Evolutionary conservation across 2,329 filamentous ascomycete genomes (phyloP).

Genomic region (Phoma herbarum): DNA sequence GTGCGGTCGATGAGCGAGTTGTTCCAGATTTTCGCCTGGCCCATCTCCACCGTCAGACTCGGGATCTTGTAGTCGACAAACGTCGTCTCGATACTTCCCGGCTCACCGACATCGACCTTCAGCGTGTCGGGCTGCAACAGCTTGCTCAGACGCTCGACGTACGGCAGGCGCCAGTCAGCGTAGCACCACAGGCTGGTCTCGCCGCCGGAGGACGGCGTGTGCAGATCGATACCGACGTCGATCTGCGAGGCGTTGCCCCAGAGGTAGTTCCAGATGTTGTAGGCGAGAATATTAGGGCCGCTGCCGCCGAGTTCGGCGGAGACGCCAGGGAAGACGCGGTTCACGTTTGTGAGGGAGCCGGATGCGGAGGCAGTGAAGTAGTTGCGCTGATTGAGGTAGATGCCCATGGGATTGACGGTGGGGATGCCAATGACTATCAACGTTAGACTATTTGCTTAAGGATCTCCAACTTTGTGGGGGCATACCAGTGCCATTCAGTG

Average conservation of each 20-base stretch:
- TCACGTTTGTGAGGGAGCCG: constrained; percentile 48
- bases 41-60: constrained; percentile 52
- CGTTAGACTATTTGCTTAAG: constrained; percentile 13
- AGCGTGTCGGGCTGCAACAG: constrained; percentile 52
- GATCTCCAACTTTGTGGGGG: not conserved
- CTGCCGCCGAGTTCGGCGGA: constrained; percentile 38
- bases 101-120: constrained; percentile 52
- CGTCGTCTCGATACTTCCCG: constrained; percentile 52
- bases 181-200: constrained; percentile 53
- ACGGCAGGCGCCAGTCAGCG: constrained; percentile 49
- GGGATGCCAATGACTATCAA: constrained; percentile 49
- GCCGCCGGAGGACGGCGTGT: constrained; percentile 51
- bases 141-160: constrained; percentile 52
- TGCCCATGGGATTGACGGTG: constrained; percentile 52
- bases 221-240: constrained; percentile 51
- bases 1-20: constrained; percentile 47
- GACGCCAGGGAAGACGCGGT: constrained; percentile 47
- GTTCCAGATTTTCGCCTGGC: constrained; percentile 51
- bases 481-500: constrained; percentile 50
- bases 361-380: constrained; percentile 46
- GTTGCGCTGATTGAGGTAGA: constrained; percentile 52
- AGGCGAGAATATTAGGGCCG: constrained; percentile 40
- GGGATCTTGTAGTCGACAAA: constrained; percentile 49
- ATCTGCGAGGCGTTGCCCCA: constrained; percentile 55
- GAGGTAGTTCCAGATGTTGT: constrained; percentile 49